phyloP scores from a whole-genome alignment of 441 rosid species.

The Pelargonium myrrhifolium region DNA sequence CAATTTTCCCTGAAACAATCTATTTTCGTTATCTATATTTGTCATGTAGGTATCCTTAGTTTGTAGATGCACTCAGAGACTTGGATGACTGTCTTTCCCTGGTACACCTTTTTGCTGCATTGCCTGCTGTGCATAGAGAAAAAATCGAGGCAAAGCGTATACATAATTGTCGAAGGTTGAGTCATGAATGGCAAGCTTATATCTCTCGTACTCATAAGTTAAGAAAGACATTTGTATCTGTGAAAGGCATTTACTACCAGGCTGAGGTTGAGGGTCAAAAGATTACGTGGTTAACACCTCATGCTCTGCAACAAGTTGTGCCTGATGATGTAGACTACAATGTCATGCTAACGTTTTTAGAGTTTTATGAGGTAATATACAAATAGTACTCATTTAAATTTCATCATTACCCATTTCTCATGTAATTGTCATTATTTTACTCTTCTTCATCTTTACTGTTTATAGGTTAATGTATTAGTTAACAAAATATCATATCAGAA shows the following conservation, averaged over 20 bases:
- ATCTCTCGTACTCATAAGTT: conserved; percentile 68
- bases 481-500: neutral
- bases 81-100: conserved; percentile 87
- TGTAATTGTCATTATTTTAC: neutral
- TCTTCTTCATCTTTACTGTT: neutral
- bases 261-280: too few species aligned
- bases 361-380: conserved; percentile 70
- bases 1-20: neutral
- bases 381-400: conserved; percentile 2
- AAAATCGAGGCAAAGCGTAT: conserved; percentile 66
- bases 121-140: conserved; percentile 74
- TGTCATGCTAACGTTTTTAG: conserved; percentile 77
- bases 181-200: conserved; percentile 95
- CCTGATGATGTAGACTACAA: conserved; percentile 78
- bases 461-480: neutral
- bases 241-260: conserved; percentile 95
- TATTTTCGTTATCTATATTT: conserved; percentile 2
- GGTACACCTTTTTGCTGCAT: conserved; percentile 88
- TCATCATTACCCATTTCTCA: neutral
- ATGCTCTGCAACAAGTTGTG: conserved; percentile 81
- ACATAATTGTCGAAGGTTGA: conserved; percentile 81
- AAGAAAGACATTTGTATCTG: conserved; percentile 77
- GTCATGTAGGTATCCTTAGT: conserved; percentile 66
- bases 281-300: conserved; percentile 90
- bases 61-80: conserved; percentile 82